Evolutionary conservation across 495 filamentous ascomycete genomes (phyloP).

Genomic region (Penicillium cosmopolitanum): DNA sequence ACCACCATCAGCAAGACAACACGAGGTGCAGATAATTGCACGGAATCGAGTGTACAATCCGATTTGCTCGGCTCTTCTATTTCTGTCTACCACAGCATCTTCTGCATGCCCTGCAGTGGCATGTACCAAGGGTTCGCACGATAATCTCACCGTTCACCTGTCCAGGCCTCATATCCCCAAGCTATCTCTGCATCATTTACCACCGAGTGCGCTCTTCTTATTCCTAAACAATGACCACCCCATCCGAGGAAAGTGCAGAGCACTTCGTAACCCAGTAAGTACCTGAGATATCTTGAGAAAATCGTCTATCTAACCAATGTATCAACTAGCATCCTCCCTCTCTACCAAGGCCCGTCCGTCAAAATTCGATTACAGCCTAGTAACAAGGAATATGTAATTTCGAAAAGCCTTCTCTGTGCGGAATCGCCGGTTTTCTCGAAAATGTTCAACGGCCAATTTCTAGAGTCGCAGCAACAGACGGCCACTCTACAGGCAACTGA

Average conservation of each 20-base stretch:
- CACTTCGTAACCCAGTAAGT: background rate
- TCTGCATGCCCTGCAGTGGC: too few species aligned
- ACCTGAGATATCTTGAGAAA: background rate
- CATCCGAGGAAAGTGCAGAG: background rate
- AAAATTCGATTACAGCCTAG: slow-evolving; percentile 3
- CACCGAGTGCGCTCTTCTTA: too few species aligned
- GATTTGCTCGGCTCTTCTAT: too few species aligned
- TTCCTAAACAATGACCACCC: background rate
- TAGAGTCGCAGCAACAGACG: slow-evolving; percentile 30
- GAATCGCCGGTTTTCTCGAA: slow-evolving; percentile 31
- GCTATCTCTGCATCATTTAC: too few species aligned
- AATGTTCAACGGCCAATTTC: slow-evolving; percentile 33
- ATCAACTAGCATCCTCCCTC: background rate
- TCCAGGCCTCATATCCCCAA: too few species aligned
- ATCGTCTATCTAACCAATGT: background rate
- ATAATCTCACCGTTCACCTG: too few species aligned
- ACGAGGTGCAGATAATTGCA: too few species aligned
- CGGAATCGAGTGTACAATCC: too few species aligned
- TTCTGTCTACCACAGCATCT: too few species aligned
- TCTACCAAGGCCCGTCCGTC: slow-evolving; percentile 1
- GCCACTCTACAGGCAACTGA: slow-evolving; percentile 29
- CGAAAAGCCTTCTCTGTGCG: slow-evolving; percentile 29
- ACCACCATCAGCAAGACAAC: too few species aligned
- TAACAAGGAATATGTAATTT: slow-evolving; percentile 7
- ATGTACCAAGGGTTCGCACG: too few species aligned